A percentile compares a stretch with the other conserved stretches of the same genome.
Evolutionary conservation across 768 basidiomycete species (phyloP).

Genomic region (Trametes cubensis): DNA sequence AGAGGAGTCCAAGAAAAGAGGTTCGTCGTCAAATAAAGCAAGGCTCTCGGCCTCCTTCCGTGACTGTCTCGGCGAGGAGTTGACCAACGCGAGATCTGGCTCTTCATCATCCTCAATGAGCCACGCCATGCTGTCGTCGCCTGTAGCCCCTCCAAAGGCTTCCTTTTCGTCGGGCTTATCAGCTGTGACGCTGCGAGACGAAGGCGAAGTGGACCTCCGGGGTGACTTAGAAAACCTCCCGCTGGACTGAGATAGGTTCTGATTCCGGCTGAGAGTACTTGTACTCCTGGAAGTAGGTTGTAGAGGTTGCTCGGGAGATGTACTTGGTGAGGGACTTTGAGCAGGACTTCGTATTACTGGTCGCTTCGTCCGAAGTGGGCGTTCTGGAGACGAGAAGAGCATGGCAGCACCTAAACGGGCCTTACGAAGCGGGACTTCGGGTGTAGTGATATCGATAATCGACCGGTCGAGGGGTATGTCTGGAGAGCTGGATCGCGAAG

Average conservation of each 20-base stretch:
- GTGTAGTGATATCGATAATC: slow-evolving; percentile 38
- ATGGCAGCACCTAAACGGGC: slow-evolving; percentile 2
- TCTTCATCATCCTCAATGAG: slow-evolving; percentile 69
- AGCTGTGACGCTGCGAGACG: slow-evolving; percentile 23
- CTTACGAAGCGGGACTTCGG: slow-evolving; percentile 25
- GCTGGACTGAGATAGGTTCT: not conserved
- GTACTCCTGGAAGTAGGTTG: slow-evolving; percentile 11
- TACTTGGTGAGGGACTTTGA: not conserved
- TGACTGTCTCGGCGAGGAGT: not conserved
- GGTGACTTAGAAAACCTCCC: slow-evolving; percentile 17
- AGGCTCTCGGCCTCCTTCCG: not conserved
- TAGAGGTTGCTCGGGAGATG: slow-evolving; percentile 21
- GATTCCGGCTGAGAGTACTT: slow-evolving; percentile 7
- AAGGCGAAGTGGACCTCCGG: slow-evolving; percentile 15
- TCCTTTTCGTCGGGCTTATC: not conserved
- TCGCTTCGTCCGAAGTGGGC: slow-evolving; percentile 8
- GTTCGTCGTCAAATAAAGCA: slow-evolving; percentile 15
- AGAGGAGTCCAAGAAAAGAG: slow-evolving; percentile 17
- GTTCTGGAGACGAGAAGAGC: slow-evolving; percentile 10
- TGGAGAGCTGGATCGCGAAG: slow-evolving; percentile 29
- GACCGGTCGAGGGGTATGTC: slow-evolving; percentile 27
- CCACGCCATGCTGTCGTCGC: slow-evolving; percentile 59
- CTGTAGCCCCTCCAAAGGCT: not conserved
- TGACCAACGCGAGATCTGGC: slow-evolving; percentile 42
- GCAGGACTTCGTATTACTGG: not conserved